Conservation (phyloP, 2,329 filamentous ascomycete genomes). For the Cladophialophora psammophila region DNA sequence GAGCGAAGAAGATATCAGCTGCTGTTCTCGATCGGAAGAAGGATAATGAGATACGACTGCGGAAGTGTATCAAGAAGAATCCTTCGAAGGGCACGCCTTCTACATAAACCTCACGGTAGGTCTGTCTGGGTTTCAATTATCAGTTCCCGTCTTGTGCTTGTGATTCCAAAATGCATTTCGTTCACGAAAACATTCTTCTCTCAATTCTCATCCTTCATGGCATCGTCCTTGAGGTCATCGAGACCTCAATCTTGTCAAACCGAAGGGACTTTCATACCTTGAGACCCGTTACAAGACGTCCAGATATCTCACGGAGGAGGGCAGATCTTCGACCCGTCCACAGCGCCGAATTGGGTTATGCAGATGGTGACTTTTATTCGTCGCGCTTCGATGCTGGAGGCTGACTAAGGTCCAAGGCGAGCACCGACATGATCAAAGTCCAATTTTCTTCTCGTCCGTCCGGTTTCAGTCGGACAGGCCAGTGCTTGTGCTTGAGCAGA, state of each 20-base stretch:
- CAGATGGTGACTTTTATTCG: not conserved
- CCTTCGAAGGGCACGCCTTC: not conserved
- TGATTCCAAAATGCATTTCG: not conserved
- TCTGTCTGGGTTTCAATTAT: not conserved
- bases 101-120: not conserved
- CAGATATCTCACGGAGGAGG: not conserved
- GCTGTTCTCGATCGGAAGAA: not conserved
- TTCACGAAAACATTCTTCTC: not conserved
- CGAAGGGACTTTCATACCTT: not conserved
- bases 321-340: not conserved
- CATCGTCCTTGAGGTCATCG: not conserved
- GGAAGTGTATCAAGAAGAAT: not conserved
- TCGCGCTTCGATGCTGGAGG: not conserved
- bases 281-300: not conserved
- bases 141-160: not conserved
- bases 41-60: not conserved
- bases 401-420: not conserved
- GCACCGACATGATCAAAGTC: not conserved
- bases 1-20: not conserved
- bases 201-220: not conserved
- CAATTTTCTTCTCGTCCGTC: constrained; percentile 6
- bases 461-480: constrained; percentile 1
- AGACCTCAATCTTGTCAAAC: not conserved
- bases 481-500: constrained; percentile 17
- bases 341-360: not conserved